Percentiles rank a stretch among this genome's conserved stretches.
Conservation (phyloP, 2,329 filamentous ascomycete genomes). For the Ceratocystis papillata region DNA sequence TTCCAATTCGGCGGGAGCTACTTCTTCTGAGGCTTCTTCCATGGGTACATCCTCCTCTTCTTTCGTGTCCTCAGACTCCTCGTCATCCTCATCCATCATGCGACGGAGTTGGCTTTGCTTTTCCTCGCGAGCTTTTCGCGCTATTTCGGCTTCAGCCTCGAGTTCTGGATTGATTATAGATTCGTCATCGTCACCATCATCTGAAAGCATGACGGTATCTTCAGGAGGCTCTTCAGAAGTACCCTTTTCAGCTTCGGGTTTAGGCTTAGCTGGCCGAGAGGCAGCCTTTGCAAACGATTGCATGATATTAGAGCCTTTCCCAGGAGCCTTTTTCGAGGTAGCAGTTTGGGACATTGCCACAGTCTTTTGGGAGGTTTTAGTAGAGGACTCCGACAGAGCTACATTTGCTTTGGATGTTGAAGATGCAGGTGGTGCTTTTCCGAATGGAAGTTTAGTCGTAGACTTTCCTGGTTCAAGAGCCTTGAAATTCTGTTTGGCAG, state of each 20-base stretch:
- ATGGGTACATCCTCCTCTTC: slow-evolving; percentile 43
- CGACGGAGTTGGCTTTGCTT: slow-evolving; percentile 34
- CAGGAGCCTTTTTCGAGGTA: slow-evolving; percentile 6
- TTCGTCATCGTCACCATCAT: slow-evolving; percentile 35
- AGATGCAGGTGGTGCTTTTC: neutral
- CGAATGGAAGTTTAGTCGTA: slow-evolving; percentile 11
- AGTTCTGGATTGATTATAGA: slow-evolving; percentile 20
- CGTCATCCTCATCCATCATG: slow-evolving; percentile 44
- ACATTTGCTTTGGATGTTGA: neutral
- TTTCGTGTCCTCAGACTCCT: slow-evolving; percentile 33
- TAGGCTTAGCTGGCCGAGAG: slow-evolving; percentile 39
- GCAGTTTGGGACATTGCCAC: neutral
- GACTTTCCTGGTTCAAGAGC: slow-evolving; percentile 10
- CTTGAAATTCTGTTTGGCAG: neutral
- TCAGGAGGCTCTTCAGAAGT: slow-evolving; percentile 26
- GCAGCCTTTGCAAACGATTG: slow-evolving; percentile 62
- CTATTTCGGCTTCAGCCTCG: slow-evolving; percentile 27
- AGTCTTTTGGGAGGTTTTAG: slow-evolving; percentile 5
- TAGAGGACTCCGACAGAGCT: neutral
- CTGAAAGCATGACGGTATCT: slow-evolving; percentile 30
- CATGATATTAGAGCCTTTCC: slow-evolving; percentile 53
- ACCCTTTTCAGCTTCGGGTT: slow-evolving; percentile 30
- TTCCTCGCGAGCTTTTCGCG: slow-evolving; percentile 29
- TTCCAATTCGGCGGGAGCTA: slow-evolving; percentile 32
- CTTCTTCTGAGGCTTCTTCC: slow-evolving; percentile 35